These are phyloP conservation scores for Scutellaria barbata DNA, from an alignment of 257 asterid genomes.

Conservation along the genomic window DNA sequence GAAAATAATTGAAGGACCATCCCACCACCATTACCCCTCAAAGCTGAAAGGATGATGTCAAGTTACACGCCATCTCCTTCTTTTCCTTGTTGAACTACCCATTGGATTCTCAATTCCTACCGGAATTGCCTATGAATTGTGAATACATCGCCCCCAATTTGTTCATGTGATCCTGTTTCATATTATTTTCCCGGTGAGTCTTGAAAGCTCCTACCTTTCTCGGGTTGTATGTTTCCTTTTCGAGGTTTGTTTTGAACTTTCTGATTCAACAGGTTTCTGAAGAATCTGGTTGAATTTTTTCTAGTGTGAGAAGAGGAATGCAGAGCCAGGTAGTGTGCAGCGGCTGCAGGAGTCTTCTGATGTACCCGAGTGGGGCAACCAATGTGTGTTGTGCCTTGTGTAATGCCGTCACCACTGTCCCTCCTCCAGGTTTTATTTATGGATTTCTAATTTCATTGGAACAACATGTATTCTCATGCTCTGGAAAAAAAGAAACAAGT, in stretches of 20 bases:
- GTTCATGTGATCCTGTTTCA: slow-evolving; percentile 16
- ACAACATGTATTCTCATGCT: not conserved
- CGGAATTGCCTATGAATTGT: slow-evolving; percentile 32
- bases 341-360: slow-evolving; percentile 85
- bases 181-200: slow-evolving; percentile 32
- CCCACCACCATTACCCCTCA: slow-evolving; percentile 10
- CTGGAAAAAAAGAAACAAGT: not conserved
- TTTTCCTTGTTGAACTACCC: slow-evolving; percentile 28
- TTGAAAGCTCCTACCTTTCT: not conserved
- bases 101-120: slow-evolving; percentile 28
- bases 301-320: slow-evolving; percentile 53
- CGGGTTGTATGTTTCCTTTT: not conserved
- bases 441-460: not conserved
- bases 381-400: slow-evolving; percentile 94
- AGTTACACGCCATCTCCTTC: slow-evolving; percentile 33
- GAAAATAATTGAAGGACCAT: slow-evolving; percentile 30
- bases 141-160: slow-evolving; percentile 29
- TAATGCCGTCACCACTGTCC: slow-evolving; percentile 68
- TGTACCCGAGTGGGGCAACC: slow-evolving; percentile 86
- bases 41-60: slow-evolving; percentile 32
- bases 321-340: slow-evolving; percentile 94
- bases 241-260: slow-evolving; percentile 13
- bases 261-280: slow-evolving; percentile 13
- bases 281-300: slow-evolving; percentile 11
- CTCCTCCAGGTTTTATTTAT: slow-evolving; percentile 67